Percentiles rank a stretch among this genome's conserved stretches.
Conservation (phyloP, 768 basidiomycete species). For the Trametes cubensis region DNA sequence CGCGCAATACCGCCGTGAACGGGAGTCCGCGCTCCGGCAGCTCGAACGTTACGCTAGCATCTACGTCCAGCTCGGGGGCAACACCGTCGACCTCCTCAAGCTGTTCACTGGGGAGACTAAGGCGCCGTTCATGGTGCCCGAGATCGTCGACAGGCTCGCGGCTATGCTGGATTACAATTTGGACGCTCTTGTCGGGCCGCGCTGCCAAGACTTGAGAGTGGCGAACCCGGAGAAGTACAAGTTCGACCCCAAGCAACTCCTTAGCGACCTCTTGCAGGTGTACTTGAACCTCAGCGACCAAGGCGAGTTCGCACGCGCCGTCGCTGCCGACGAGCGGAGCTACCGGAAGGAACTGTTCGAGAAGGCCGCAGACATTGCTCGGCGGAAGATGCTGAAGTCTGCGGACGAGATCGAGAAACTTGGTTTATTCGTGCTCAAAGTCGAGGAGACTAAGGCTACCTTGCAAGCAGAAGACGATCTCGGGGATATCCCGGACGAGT, state of each 20-base stretch:
- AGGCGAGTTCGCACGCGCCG: constrained; percentile 77
- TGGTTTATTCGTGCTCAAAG: constrained; percentile 70
- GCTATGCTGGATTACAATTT: constrained; percentile 98
- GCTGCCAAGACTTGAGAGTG: constrained; percentile 83
- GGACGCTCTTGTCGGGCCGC: constrained; percentile 84
- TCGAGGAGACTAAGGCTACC: constrained; percentile 79
- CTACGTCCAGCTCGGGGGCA: constrained; percentile 84
- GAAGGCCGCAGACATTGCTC: constrained; percentile 67
- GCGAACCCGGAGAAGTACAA: constrained; percentile 85
- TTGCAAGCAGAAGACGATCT: constrained; percentile 90
- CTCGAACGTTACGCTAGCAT: constrained; percentile 84
- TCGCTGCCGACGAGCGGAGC: constrained; percentile 93
- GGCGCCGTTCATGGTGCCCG: constrained; percentile 91
- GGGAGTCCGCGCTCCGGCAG: constrained; percentile 73
- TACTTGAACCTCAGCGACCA: constrained; percentile 87
- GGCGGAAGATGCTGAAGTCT: constrained; percentile 67
- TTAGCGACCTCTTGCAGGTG: constrained; percentile 87
- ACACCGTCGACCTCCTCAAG: constrained; percentile 88
- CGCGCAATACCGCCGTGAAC: constrained; percentile 78
- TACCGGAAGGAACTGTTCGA: constrained; percentile 87
- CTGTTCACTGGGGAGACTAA: constrained; percentile 92
- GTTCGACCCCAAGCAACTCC: constrained; percentile 81
- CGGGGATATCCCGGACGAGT: constrained; percentile 94
- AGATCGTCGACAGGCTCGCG: constrained; percentile 93
- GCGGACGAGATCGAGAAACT: constrained; percentile 75